A percentile compares a stretch with the other conserved stretches of the same genome.
Conservation (phyloP, 169 alveolate genomes). For the Plasmodium yoelii region DNA sequence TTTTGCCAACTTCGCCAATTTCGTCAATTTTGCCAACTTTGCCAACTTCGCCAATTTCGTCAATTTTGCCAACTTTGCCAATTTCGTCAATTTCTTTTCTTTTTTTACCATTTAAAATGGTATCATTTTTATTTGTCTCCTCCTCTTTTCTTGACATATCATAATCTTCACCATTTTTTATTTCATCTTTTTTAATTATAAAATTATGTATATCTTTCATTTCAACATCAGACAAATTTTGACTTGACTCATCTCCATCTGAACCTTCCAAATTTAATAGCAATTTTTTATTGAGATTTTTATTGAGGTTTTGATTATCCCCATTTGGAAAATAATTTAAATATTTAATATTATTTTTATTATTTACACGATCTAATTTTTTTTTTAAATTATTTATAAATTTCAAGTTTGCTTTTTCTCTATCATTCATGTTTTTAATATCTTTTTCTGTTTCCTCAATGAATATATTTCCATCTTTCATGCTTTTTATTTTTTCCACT, state of each 20-base stretch:
- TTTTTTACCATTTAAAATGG: background rate
- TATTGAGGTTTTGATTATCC: background rate
- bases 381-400: conserved; percentile 45
- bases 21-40: too few species aligned
- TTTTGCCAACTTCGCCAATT: too few species aligned
- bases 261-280: background rate
- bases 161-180: background rate
- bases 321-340: conserved; percentile 29
- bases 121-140: background rate
- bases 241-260: background rate
- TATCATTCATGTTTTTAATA: background rate
- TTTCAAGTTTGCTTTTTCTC: conserved; percentile 6
- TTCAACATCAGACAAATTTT: conserved; percentile 2
- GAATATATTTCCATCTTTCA: conserved; percentile 34
- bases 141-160: background rate
- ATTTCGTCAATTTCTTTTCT: background rate
- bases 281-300: too few species aligned
- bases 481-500: conserved; percentile 34
- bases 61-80: background rate
- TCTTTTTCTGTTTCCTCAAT: background rate
- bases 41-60: too few species aligned
- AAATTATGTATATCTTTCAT: background rate
- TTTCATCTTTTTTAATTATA: background rate
- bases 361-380: conserved; percentile 43
- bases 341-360: conserved; percentile 41